Conservation (phyloP, 192 early-diverging fungal genomes). For the Entomortierella chlamydospora region DNA sequence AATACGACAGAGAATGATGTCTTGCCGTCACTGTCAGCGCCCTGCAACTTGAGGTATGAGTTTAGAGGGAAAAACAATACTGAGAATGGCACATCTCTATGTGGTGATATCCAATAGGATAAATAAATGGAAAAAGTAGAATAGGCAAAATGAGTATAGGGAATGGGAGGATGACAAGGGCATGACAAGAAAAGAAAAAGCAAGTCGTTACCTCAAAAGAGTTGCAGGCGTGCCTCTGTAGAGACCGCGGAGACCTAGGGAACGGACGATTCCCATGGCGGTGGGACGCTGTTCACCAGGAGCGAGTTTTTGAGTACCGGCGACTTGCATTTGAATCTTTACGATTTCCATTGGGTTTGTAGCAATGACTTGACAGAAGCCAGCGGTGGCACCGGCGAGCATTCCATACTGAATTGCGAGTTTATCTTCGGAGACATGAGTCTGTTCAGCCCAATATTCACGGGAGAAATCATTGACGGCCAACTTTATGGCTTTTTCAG, state of each 20-base stretch:
- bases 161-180: not conserved
- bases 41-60: slow-evolving; percentile 54
- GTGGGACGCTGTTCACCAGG: slow-evolving; percentile 36
- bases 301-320: slow-evolving; percentile 31
- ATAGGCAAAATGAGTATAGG: too few species aligned
- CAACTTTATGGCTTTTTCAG: slow-evolving; percentile 71
- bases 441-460: slow-evolving; percentile 53
- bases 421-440: slow-evolving; percentile 45
- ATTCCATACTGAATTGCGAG: slow-evolving; percentile 60
- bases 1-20: slow-evolving; percentile 66
- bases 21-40: slow-evolving; percentile 49
- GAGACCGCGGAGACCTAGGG: slow-evolving; percentile 58
- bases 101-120: not conserved
- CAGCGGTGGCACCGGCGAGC: slow-evolving; percentile 63
- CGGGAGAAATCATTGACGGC: slow-evolving; percentile 66
- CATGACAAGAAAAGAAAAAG: not conserved
- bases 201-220: slow-evolving; percentile 30
- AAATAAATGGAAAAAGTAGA: not conserved
- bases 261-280: slow-evolving; percentile 54
- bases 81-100: slow-evolving; percentile 67
- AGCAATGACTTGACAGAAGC: slow-evolving; percentile 66
- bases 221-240: slow-evolving; percentile 61
- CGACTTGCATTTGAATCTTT: slow-evolving; percentile 67
- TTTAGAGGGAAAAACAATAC: slow-evolving; percentile 65
- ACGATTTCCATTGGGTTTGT: slow-evolving; percentile 72